Conservation (phyloP, 78 protist genomes). For the slime mould (Dictyostelium discoideum) region dicty_2.7 NC_007090.3:4404001-4404500, state of each 20-base stretch:
- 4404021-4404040: neutral
- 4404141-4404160: no score
- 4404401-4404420: conserved; percentile 19
- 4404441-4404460: neutral
- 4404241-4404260: neutral
- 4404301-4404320: neutral
- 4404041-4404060: neutral
- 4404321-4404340: neutral
- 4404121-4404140: neutral
- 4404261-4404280: neutral
- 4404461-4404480: neutral
- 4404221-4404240: neutral
- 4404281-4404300: neutral
- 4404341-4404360: neutral
- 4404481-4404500: neutral
- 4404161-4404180: no score
- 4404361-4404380: neutral
- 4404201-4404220: neutral
- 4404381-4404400: conserved; percentile 18
- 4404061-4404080: neutral
- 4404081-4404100: neutral
- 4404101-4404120: neutral
- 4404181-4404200: neutral
- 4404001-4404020: neutral
- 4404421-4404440: conserved; percentile 35